Evolutionary conservation across 2,329 filamentous ascomycete species (phyloP).

Genomic region (Epichloe gansuensis): DNA sequence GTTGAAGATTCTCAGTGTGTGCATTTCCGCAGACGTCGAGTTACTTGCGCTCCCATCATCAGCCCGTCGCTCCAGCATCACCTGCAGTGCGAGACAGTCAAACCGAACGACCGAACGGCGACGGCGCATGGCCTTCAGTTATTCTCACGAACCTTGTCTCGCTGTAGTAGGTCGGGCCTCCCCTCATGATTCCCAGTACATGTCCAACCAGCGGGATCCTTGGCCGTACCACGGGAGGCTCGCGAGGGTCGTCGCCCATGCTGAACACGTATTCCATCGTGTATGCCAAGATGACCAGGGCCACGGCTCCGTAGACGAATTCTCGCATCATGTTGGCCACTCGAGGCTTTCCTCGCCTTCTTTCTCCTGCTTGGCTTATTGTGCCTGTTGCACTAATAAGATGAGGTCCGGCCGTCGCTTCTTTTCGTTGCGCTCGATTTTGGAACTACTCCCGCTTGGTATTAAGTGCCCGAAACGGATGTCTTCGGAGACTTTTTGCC

Average conservation of each 20-base stretch:
- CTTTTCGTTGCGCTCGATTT: too few relatives aligned
- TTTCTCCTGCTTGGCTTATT: not conserved
- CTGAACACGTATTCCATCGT: not conserved
- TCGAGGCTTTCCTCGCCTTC: not conserved
- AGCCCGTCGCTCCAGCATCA: too few relatives aligned
- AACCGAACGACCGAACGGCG: too few relatives aligned
- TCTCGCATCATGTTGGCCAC: not conserved
- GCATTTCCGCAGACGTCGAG: not conserved
- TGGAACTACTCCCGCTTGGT: too few relatives aligned
- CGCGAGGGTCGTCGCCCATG: not conserved
- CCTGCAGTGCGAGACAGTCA: not conserved
- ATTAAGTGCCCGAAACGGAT: too few relatives aligned
- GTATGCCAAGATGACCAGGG: not conserved
- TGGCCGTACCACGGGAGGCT: not conserved
- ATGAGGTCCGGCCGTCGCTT: too few relatives aligned
- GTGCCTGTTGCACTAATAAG: too few relatives aligned
- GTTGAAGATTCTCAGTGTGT: not conserved
- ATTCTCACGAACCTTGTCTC: not conserved
- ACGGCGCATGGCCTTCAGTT: not conserved
- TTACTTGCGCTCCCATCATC: not conserved
- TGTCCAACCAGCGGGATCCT: not conserved
- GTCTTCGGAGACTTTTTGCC: too few relatives aligned
- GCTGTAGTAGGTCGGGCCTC: not conserved
- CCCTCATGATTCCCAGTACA: not conserved
- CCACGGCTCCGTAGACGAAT: not conserved